Percentiles rank a stretch among this genome's conserved stretches.
Evolutionary conservation across 2,329 filamentous ascomycete species (phyloP).

Genomic region (Beauveria medogensis): DNA sequence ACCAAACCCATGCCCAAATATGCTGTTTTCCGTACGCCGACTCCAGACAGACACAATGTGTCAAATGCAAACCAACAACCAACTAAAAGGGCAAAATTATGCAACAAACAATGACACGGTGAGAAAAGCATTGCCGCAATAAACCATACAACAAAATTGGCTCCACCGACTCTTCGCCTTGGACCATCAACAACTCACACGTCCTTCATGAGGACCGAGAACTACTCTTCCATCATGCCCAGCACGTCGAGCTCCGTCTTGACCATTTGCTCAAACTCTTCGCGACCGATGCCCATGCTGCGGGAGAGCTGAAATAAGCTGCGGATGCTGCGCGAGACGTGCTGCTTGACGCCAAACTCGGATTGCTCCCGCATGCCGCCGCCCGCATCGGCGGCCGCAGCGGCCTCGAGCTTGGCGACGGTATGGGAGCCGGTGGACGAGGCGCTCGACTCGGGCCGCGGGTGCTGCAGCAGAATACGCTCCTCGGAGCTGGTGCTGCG

Average conservation of each 20-base stretch:
- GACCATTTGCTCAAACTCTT: slow-evolving; percentile 67
- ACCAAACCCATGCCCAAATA: neutral
- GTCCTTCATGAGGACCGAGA: no score
- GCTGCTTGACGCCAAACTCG: slow-evolving; percentile 69
- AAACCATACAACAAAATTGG: no score
- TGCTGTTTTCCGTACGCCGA: neutral
- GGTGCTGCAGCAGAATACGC: slow-evolving; percentile 35
- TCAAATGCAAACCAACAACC: neutral
- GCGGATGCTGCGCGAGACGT: slow-evolving; percentile 69
- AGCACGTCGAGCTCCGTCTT: slow-evolving; percentile 64
- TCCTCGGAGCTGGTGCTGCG: slow-evolving; percentile 5
- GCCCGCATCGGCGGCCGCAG: slow-evolving; percentile 24
- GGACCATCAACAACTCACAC: no score
- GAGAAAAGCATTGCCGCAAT: neutral
- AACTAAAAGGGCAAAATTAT: neutral
- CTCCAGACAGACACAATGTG: neutral
- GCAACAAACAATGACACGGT: neutral
- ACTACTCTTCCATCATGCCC: slow-evolving; percentile 34
- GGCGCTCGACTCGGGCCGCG: slow-evolving; percentile 51
- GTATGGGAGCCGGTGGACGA: slow-evolving; percentile 45
- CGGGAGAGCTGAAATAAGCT: slow-evolving; percentile 65
- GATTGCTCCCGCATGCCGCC: slow-evolving; percentile 47
- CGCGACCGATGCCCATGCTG: slow-evolving; percentile 62
- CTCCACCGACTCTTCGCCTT: no score
- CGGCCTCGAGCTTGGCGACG: slow-evolving; percentile 54